Conservation (phyloP, 495 filamentous ascomycete genomes). For the Talaromyces ruber region DNA sequence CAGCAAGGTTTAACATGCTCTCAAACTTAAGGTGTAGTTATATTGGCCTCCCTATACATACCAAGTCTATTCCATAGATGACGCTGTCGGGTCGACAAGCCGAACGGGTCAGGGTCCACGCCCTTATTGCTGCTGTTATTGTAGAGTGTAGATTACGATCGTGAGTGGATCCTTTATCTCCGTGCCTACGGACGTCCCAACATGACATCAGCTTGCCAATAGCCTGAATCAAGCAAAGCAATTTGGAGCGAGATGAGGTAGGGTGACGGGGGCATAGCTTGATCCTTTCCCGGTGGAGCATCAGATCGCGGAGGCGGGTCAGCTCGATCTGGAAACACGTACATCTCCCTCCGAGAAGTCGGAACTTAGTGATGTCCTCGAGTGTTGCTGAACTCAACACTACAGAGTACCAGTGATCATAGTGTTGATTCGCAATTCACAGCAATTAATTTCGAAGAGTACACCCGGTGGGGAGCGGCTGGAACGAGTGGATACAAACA, state of each 20-base stretch:
- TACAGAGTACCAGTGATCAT: background rate
- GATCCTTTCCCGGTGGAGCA: conserved; percentile 8
- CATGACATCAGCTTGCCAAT: background rate
- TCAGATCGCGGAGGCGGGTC: conserved; percentile 10
- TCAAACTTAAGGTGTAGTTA: background rate
- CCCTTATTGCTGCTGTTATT: background rate
- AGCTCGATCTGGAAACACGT: background rate
- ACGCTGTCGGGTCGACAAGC: background rate
- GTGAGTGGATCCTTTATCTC: background rate
- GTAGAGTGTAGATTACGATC: background rate
- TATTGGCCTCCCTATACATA: background rate
- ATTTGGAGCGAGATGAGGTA: background rate
- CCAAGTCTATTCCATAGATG: background rate
- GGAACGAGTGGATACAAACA: background rate
- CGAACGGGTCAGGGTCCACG: background rate
- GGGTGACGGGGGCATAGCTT: background rate
- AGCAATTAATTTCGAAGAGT: background rate
- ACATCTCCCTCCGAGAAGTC: background rate
- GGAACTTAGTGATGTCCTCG: background rate
- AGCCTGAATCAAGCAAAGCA: background rate
- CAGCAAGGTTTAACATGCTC: background rate
- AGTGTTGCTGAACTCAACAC: background rate
- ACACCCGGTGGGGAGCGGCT: background rate
- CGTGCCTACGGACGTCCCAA: background rate
- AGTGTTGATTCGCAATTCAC: background rate